Evolutionary conservation across 176 grass and related monocot species (phyloP), one percentile per base, ranked within the genome.

Genomic region (Puya raimondii): DNA sequence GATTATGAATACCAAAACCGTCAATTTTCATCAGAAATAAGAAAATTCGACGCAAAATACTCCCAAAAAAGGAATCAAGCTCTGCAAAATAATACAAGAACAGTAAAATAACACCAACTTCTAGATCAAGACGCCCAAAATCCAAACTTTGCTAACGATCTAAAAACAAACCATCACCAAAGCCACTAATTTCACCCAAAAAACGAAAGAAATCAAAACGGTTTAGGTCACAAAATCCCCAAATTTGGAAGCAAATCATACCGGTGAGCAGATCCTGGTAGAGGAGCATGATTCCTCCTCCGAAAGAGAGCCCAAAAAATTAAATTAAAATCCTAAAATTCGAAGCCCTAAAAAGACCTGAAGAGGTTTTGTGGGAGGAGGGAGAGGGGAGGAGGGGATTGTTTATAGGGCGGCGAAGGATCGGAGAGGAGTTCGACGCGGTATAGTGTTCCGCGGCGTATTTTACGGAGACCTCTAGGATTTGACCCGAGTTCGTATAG

Each of bases 241-340:
- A 1, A 21, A 1, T 13, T 17, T 1, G 9, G 21, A 15, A 14
- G 25, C 3, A 11, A 58, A 61, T 0, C 83, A 29, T 11, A 96
- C 87, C 87, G 50, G 73, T 71, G 71, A 96, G 76, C 47, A 85
- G 82, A 78, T 96, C 91, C 79, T 78, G 33, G 74, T 96, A 96
- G 11, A 96, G 70, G 53, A 96, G 12, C 91, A 96, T 96, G 63
- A 23, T 70, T 79, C 2, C 71, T 65, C 23, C 17, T 59, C 48
- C 12, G 23, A 81, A 65, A 17, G 12, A 0, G 64, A 0, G 47
- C 20, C 49, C 1, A 42, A 71, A 26, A n/a, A 17, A 6, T 51
- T 18, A 27, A 7, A 11, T 12, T 49, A 21, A 57, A 90, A 95
- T 81, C 79, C 81, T 87, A 84, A 15, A 54, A 7, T 18, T 8